Conservation (phyloP, 2,329 filamentous ascomycete genomes). For the Colletotrichum cordylinicola region DNA sequence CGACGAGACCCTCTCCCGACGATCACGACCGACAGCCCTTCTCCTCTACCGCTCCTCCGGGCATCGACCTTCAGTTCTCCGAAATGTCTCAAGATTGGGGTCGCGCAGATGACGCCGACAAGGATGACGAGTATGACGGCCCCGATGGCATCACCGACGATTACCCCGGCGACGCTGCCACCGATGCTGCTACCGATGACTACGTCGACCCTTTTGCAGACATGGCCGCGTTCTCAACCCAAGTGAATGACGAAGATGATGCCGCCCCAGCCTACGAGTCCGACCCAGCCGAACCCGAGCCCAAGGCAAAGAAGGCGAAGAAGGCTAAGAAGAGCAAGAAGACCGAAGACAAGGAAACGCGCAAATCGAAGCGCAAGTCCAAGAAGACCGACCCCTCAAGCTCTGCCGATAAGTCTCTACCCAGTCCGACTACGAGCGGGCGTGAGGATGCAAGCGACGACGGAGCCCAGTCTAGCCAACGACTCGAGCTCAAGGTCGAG, state of each 20-base stretch:
- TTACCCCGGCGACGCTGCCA: neutral
- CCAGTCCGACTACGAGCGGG: neutral
- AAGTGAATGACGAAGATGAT: neutral
- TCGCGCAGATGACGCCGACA: neutral
- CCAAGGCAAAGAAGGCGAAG: neutral
- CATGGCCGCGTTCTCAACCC: constrained; percentile 15
- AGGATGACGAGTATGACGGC: neutral
- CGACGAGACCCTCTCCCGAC: neutral
- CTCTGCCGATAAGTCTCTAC: neutral
- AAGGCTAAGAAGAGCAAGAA: neutral
- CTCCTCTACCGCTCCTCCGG: constrained; percentile 10
- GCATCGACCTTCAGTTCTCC: neutral
- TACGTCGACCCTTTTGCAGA: constrained; percentile 12
- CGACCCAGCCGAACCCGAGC: neutral
- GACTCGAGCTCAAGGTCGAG: neutral
- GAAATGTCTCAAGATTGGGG: neutral
- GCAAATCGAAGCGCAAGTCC: neutral
- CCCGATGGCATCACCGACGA: neutral
- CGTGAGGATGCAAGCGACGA: neutral
- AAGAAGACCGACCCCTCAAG: neutral
- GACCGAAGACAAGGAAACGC: neutral
- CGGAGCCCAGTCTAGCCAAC: neutral
- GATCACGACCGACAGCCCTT: neutral
- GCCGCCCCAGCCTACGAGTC: neutral
- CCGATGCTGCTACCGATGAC: neutral